Base-by-base conservation (phyloP, 202 grass and related monocot species). In the Dendrocalamus latiflorus region DNA sequence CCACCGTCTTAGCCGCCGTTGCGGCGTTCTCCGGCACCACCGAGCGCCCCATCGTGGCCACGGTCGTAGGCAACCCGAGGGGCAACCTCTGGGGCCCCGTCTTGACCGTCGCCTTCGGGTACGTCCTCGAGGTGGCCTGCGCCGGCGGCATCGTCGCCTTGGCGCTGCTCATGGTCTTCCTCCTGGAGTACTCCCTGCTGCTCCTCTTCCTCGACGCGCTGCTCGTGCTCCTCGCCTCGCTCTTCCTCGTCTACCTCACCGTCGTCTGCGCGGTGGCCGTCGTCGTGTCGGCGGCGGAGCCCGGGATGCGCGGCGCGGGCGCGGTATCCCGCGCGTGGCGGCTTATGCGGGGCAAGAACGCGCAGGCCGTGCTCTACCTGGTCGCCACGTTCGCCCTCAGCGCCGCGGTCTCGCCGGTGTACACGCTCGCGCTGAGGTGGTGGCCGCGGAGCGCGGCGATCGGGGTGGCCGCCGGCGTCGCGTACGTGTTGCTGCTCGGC, bases 231-330 rank as follows among this genome's bases (percentile, higher is more conserved):
- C 86, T 92, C 4, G 84, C 78, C 3, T 4, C 78, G 14, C 85
- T 94, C 68, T 77, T 88, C 70, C 58, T 90, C 38, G 48, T 88
- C 47, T 92, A 90, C 76, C 86, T 94, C 61, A 37, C 57, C 81
- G 36, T 88, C 18, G 86, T 92, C 73, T 88, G 85, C 87, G 56
- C 78, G 3, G 86, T 92, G 15, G 68, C 91, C 17, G 17, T 97
- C 10, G 89, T 57, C 1, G 80, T 84, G 0, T 90, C 91, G 0
- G 86, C 83, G 3, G 88, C 89, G 4, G 94, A 94, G 69, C 80
- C 82, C 3, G 86, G 73, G 12, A 10, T 28, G 26, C 74, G 79
- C 36, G 86, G 83, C 24, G 20, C 85, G 4, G 68, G 13, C 26
- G 94, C 94, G 9, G 86, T 97, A 51, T 48, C 63, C 8, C 86